Base-by-base conservation (phyloP, 805 yeast species). In the Starmerella bombicola region DNA sequence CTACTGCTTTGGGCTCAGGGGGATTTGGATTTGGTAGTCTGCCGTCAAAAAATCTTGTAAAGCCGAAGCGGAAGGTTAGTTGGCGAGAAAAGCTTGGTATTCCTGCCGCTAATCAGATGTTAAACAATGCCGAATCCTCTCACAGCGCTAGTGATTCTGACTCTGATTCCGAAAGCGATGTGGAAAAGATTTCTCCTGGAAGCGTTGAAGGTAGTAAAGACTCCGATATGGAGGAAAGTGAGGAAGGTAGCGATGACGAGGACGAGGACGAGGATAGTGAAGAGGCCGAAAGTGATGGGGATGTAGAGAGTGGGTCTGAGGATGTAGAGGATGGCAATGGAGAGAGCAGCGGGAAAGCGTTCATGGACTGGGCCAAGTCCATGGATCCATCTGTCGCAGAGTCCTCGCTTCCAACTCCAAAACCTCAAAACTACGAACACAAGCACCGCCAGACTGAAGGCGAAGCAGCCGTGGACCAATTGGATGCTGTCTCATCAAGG, bases 311-410 rank as follows among this genome's bases (percentile, higher is more conserved):
- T 0, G 55, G 55, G 1, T 59, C 42, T 4, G 49, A 38, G 4
- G 52, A 35, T 7, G 50, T 29, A 18, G 60, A 56, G 24, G 70
- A 65, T 13, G 46, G 33, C 3, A 52, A 69, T 41, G 5, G 30
- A 13, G 25, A 57, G 61, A 30, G 67, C 23, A 63, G 62, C 33
- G 88, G 83, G 1, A 66, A 68, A 28, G 71, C 75, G 15, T 91
- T 91, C 66, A 82, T 81, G 60, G 71, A 72, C 16, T 91, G 98
- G 97, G 95, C 95, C 0, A 81, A 69, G 26, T 81, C 80, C 53
- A 72, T 77, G 3, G 73, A 78, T 43, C 66, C 70, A 45, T 62
- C 75, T 30, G 34, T 32, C 15, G 10, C 23, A 10, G 82, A 75
- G 50, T 84, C 81, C 1, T 66, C 76, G 20, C 68, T 71, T 13